These are phyloP conservation scores for Rosa lucieae DNA, from an alignment of 306 rosid genomes.

Conservation along the genomic window DNA sequence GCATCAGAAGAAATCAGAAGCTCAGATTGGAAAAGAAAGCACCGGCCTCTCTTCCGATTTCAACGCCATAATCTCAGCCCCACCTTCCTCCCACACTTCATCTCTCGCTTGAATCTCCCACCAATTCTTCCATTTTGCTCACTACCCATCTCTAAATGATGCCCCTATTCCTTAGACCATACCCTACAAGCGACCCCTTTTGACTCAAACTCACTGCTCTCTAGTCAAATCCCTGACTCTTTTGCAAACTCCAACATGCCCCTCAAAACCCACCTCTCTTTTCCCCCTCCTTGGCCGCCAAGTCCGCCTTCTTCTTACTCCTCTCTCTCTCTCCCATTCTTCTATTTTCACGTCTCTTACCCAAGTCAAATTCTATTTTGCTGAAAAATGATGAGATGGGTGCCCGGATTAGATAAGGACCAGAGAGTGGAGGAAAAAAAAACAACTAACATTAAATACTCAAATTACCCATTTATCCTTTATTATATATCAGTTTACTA, in stretches of 20 bases:
- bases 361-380: no score
- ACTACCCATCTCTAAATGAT: slow-evolving; percentile 21
- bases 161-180: slow-evolving; percentile 38
- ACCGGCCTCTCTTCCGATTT: slow-evolving; percentile 99
- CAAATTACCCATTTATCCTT: no score
- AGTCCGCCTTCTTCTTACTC: slow-evolving; percentile 39
- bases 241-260: slow-evolving; percentile 33
- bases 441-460: no score
- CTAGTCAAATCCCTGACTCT: slow-evolving; percentile 55
- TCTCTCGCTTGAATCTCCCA: slow-evolving; percentile 31
- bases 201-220: slow-evolving; percentile 52
- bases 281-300: slow-evolving; percentile 41
- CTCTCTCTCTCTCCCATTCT: slow-evolving; percentile 7
- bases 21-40: slow-evolving; percentile 99
- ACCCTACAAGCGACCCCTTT: slow-evolving; percentile 64
- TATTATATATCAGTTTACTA: no score
- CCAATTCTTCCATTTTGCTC: slow-evolving; percentile 15
- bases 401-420: no score
- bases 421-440: no score
- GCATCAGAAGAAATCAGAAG: slow-evolving; percentile 99
- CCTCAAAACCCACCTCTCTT: not conserved
- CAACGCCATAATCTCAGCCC: slow-evolving; percentile 38
- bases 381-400: no score
- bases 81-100: not conserved
- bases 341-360: no score